These are phyloP conservation scores for Sporothrix dimorphospora DNA, from an alignment of 2,329 filamentous ascomycete species.

Conservation along the genomic window DNA sequence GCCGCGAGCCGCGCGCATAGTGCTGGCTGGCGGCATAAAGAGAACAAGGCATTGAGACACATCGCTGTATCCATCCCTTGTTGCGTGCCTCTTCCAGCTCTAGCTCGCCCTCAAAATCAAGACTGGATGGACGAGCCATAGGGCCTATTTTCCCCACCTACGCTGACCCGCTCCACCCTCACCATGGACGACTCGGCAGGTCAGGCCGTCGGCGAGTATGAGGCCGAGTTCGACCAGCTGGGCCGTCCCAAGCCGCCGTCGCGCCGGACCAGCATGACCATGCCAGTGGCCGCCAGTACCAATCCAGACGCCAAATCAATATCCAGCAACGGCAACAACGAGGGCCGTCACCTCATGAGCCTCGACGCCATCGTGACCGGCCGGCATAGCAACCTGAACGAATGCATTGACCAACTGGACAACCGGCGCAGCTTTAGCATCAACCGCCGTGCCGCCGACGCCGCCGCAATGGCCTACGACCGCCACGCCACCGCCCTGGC, in stretches of 20 bases:
- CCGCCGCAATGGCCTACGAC: not conserved
- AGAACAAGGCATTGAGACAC: not conserved
- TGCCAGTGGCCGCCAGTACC: not conserved
- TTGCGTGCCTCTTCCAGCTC: not conserved
- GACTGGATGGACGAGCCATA: conserved; percentile 1
- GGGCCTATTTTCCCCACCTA: not conserved
- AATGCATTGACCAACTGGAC: conserved; percentile 4
- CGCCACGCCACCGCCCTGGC: not conserved
- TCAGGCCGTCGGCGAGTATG: not conserved
- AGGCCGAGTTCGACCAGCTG: conserved; percentile 8
- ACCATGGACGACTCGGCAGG: conserved; percentile 23
- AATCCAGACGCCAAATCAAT: not conserved
- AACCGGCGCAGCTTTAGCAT: conserved; percentile 19
- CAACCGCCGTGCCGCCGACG: not conserved
- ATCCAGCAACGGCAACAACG: not conserved
- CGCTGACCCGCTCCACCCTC: not conserved
- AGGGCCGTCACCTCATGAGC: conserved; percentile 2
- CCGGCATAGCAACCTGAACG: not conserved
- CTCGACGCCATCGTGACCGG: not conserved
- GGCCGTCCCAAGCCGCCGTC: conserved; percentile 1
- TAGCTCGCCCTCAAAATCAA: not conserved
- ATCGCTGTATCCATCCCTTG: not conserved
- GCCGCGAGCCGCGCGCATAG: not conserved
- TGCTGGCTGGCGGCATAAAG: not conserved
- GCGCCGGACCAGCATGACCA: not conserved